Percentiles rank a stretch among this genome's conserved stretches.
These are phyloP conservation scores for Cladobotryum protrusum DNA, from an alignment of 2,329 filamentous ascomycete genomes.

Conservation along the genomic window DNA sequence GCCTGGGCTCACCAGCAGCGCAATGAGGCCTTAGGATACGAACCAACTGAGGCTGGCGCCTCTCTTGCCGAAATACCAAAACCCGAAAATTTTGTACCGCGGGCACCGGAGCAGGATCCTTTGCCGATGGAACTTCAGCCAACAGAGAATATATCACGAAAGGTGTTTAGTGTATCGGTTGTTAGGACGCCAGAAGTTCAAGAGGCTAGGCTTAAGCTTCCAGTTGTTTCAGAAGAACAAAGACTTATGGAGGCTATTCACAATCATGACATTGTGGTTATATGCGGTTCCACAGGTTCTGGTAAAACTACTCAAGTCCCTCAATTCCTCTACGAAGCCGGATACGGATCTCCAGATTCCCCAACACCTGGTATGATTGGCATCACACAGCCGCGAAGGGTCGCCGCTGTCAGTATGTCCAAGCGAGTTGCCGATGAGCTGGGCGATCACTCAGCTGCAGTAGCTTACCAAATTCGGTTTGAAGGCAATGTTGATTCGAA, in stretches of 20 bases:
- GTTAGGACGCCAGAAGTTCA: conserved; percentile 68
- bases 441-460: conserved; percentile 66
- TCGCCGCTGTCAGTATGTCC: conserved; percentile 95
- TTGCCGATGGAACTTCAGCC: conserved; percentile 60
- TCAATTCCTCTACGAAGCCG: conserved; percentile 91
- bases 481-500: conserved; percentile 74
- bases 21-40: conserved; percentile 71
- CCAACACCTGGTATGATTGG: conserved; percentile 89
- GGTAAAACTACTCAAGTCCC: conserved; percentile 97
- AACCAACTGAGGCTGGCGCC: conserved; percentile 39
- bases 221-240: conserved; percentile 91
- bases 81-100: conserved; percentile 57
- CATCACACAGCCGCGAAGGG: conserved; percentile 87
- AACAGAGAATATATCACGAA: conserved; percentile 55
- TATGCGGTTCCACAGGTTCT: conserved; percentile 92
- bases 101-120: conserved; percentile 64
- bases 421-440: conserved; percentile 84
- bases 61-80: conserved; percentile 47
- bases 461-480: conserved; percentile 93
- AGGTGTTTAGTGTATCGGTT: conserved; percentile 70
- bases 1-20: conserved; percentile 83
- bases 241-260: conserved; percentile 97
- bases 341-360: conserved; percentile 73
- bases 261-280: conserved; percentile 80
- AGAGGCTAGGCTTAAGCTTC: conserved; percentile 68